Evolutionary conservation across 2,329 filamentous ascomycete genomes (phyloP).

Genomic region (Fusarium odoratissimum): DNA sequence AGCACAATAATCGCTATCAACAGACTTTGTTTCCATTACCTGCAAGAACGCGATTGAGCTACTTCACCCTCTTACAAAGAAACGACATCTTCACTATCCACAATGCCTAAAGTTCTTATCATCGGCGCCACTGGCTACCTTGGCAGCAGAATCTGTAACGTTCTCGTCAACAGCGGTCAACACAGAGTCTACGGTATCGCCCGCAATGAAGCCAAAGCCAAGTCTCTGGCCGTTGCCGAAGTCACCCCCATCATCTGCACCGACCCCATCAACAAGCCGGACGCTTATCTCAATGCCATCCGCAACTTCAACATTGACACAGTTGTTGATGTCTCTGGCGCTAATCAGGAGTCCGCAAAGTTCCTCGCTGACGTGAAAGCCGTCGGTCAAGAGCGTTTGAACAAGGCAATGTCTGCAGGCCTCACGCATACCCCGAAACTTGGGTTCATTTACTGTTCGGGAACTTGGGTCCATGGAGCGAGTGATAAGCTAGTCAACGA

Average conservation of each 20-base stretch:
- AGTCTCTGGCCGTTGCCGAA: not conserved
- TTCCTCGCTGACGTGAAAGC: not conserved
- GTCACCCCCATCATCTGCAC: not conserved
- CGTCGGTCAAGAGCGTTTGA: not conserved
- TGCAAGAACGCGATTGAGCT: fast-evolving
- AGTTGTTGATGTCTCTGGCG: not conserved
- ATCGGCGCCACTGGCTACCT: not conserved
- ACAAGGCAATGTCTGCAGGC: not conserved
- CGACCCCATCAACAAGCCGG: not conserved
- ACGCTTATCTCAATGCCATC: fast-evolving
- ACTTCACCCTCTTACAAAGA: fast-evolving
- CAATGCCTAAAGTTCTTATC: not conserved
- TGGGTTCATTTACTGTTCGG: not conserved
- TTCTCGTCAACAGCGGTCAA: fast-evolving
- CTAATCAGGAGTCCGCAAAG: not conserved
- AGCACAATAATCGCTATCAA: fast-evolving
- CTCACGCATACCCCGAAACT: not conserved
- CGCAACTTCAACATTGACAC: not conserved
- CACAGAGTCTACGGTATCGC: not conserved
- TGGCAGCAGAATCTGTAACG: not conserved
- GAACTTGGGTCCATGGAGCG: not conserved
- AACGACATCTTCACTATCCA: fast-evolving
- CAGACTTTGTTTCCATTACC: fast-evolving
- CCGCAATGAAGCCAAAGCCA: not conserved
- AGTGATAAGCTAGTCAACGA: not conserved